Conservation (phyloP, 768 basidiomycete genomes). For the Agaricus subrufescens region DNA sequence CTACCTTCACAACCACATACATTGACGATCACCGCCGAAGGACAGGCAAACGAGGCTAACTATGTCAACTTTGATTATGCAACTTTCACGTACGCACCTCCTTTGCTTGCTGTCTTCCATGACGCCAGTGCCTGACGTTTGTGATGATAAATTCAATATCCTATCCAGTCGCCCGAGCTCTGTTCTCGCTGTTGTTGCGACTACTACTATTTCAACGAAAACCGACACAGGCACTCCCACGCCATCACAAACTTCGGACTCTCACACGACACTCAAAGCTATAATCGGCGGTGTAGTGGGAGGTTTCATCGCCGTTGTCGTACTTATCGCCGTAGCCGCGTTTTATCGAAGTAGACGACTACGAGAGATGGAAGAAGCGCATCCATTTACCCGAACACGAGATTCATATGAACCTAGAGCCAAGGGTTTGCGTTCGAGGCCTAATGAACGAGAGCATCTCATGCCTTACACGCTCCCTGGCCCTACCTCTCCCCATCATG, state of each 20-base stretch:
- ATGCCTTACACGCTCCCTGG: background rate
- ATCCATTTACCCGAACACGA: background rate
- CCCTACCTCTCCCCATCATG: background rate
- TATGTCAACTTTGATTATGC: slow-evolving; percentile 15
- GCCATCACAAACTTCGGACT: background rate
- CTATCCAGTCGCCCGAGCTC: background rate
- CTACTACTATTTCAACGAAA: background rate
- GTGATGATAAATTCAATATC: background rate
- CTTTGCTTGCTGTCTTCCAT: background rate
- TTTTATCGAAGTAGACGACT: slow-evolving; percentile 2
- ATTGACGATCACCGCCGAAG: slow-evolving; percentile 2
- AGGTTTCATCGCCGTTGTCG: slow-evolving; percentile 5
- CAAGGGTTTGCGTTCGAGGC: background rate
- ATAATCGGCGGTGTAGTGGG: slow-evolving; percentile 8
- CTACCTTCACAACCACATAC: slow-evolving; percentile 8
- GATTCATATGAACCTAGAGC: background rate
- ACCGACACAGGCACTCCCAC: background rate
- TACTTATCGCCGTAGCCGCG: background rate
- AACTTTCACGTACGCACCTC: slow-evolving; percentile 9
- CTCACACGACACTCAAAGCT: background rate
- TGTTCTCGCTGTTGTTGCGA: too few species aligned
- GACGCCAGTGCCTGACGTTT: background rate
- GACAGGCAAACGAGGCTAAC: background rate
- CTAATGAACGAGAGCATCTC: background rate
- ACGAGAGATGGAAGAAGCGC: background rate